These are phyloP conservation scores for Fomitopsis schrenkii DNA, from an alignment of 1,284 basidiomycete genomes.

Conservation along the genomic window DNA sequence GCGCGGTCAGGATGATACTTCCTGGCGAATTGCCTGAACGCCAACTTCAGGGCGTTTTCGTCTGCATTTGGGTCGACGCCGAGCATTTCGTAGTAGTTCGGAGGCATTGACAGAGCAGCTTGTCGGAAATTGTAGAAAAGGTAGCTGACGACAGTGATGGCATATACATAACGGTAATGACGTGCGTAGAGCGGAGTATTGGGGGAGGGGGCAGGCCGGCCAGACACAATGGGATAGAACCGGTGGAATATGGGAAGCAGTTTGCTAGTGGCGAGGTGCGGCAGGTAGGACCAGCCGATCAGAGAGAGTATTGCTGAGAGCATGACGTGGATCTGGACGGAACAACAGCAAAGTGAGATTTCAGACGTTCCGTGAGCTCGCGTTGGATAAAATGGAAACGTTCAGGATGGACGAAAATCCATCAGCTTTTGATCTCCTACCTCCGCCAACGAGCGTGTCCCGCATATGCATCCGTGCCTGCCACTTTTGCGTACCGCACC, in stretches of 20 bases:
- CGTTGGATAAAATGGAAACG: not conserved
- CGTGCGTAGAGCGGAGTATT: constrained; percentile 43
- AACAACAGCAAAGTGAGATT: not conserved
- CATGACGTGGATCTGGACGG: constrained; percentile 14
- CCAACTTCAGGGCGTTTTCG: constrained; percentile 61
- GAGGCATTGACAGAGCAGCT: constrained; percentile 48
- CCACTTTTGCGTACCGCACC: constrained; percentile 38
- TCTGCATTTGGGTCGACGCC: constrained; percentile 59
- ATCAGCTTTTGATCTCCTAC: constrained; percentile 32
- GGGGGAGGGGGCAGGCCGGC: constrained; percentile 33
- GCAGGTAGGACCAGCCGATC: constrained; percentile 43
- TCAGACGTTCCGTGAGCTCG: not conserved
- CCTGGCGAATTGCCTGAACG: constrained; percentile 73
- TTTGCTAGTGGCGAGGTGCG: constrained; percentile 36
- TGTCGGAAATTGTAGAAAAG: constrained; percentile 63
- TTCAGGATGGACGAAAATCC: constrained; percentile 26
- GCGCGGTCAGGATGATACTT: constrained; percentile 78
- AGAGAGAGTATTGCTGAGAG: constrained; percentile 31
- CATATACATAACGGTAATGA: constrained; percentile 61
- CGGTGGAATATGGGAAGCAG: constrained; percentile 38
- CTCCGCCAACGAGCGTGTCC: constrained; percentile 16
- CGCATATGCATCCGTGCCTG: constrained; percentile 23
- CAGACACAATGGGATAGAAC: constrained; percentile 24
- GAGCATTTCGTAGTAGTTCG: constrained; percentile 77
- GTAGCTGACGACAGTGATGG: constrained; percentile 65